Base-by-base conservation (phyloP, 1,284 basidiomycete species). In the Cryptococcus depauperatus region DNA sequence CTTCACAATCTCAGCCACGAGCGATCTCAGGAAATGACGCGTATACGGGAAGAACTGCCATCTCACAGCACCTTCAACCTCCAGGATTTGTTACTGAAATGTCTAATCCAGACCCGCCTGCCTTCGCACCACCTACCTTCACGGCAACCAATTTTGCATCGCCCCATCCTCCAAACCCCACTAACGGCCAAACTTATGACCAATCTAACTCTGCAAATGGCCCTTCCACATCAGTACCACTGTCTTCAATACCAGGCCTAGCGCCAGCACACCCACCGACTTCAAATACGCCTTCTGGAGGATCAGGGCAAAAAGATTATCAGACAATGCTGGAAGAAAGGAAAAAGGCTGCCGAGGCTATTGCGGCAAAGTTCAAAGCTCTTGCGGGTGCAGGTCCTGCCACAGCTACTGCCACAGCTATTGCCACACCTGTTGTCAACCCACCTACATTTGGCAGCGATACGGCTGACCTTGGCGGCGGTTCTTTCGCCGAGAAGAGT, bases 331-430 rank as follows among this genome's bases (percentile, higher is more conserved):
- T 79, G 1, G 73, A 75, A 43, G 74, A 73, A 34, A 82, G 77
- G 57, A 78, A 78, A 21, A 81, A 83, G 51, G 82, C 83, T 10
- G 86, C 86, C 0, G 84, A 83, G 25, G 84, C 82, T 23, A 84
- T 91, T 38, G 85, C 87, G 7, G 65, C 64, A 23, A 63, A 64
- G 44, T 59, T 63, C 35, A 50, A 47, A n/a, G 47, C 43, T 22
- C 46, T 65, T 7, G 48, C 51, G 21, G 41, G 39, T 35, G 46
- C 29, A 26, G 37, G 42, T 35, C 29, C 29, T 16, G 16, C 5
- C 29, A 30, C n/a, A n/a, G n/a, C n/a, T n/a, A n/a, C n/a, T n/a
- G n/a, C n/a, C n/a, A n/a, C n/a, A n/a, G n/a, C n/a, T n/a, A n/a
- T n/a, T n/a, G n/a, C n/a, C n/a, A n/a, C 32, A 13, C 13, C 32